phyloP scores from a whole-genome alignment of 192 early-diverging fungal species.

The Diversispora epigaea region DNA sequence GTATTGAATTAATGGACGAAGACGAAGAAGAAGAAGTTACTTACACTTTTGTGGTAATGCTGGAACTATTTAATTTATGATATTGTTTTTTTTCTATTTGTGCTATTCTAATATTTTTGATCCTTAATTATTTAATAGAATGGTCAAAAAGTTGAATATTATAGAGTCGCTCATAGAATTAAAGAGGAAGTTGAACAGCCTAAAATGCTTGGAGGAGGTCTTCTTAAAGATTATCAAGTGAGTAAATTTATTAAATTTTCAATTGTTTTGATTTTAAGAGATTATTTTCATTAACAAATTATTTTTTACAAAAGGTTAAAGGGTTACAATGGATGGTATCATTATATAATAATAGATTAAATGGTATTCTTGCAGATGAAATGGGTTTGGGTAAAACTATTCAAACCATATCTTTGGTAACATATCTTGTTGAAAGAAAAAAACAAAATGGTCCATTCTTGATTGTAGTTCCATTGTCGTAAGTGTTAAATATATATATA shows the following conservation, averaged over 20 bases:
- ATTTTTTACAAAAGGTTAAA: slow-evolving; percentile 54
- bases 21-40: slow-evolving; percentile 44
- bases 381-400: slow-evolving; percentile 91
- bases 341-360: slow-evolving; percentile 96
- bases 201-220: slow-evolving; percentile 81
- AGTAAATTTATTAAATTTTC: slow-evolving; percentile 13
- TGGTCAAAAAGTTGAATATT: slow-evolving; percentile 73
- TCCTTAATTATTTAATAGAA: slow-evolving; percentile 32
- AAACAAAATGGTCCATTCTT: slow-evolving; percentile 94
- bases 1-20: slow-evolving; percentile 53
- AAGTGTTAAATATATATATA: slow-evolving; percentile 33
- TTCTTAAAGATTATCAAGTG: slow-evolving; percentile 94
- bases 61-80: background rate
- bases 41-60: slow-evolving; percentile 29
- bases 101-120: background rate
- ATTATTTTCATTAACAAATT: background rate
- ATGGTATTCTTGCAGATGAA: slow-evolving; percentile 97
- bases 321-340: slow-evolving; percentile 99
- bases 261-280: background rate
- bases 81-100: background rate
- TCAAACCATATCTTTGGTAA: slow-evolving; percentile 95
- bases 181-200: slow-evolving; percentile 82
- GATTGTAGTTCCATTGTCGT: slow-evolving; percentile 93
- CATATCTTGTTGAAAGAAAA: slow-evolving; percentile 94
- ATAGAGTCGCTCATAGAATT: slow-evolving; percentile 83